Percentiles rank a stretch among this genome's conserved stretches.
These are phyloP conservation scores for Mortierella hygrophila DNA, from an alignment of 192 early-diverging fungal species.

Conservation along the genomic window DNA sequence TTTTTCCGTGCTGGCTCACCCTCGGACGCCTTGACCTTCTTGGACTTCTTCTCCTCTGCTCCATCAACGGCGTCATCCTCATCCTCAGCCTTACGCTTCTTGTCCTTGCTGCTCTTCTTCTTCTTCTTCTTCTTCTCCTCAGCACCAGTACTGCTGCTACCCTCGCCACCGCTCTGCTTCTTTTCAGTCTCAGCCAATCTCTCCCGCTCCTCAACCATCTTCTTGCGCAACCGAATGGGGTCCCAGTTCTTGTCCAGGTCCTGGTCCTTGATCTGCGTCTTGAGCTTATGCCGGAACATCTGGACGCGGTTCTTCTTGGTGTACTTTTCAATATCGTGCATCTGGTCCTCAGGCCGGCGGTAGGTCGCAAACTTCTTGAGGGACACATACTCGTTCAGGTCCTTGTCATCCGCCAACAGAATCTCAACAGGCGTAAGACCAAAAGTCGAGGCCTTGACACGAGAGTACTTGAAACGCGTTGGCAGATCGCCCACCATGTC, in stretches of 20 bases:
- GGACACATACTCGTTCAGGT: slow-evolving; percentile 87
- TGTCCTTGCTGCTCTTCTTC: slow-evolving; percentile 42
- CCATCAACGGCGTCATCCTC: slow-evolving; percentile 11
- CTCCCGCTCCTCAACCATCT: slow-evolving; percentile 41
- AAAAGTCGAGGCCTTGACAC: slow-evolving; percentile 81
- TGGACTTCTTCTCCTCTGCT: not conserved
- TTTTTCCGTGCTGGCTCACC: slow-evolving; percentile 23
- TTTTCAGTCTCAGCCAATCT: slow-evolving; percentile 11
- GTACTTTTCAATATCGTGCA: slow-evolving; percentile 59
- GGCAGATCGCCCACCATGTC: slow-evolving; percentile 91
- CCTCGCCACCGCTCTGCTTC: not conserved
- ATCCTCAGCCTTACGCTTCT: slow-evolving; percentile 25
- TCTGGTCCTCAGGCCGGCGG: slow-evolving; percentile 47
- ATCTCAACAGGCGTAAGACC: slow-evolving; percentile 90
- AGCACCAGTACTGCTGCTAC: not conserved
- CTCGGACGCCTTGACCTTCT: not conserved
- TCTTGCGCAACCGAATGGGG: slow-evolving; percentile 56
- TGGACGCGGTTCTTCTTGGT: slow-evolving; percentile 68
- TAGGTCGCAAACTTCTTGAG: slow-evolving; percentile 92
- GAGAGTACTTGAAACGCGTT: slow-evolving; percentile 94
- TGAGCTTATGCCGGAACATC: slow-evolving; percentile 58
- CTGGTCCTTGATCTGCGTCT: slow-evolving; percentile 35
- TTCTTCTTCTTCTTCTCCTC: slow-evolving; percentile 32
- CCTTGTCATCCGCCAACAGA: slow-evolving; percentile 87
- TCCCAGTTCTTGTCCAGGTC: slow-evolving; percentile 54